Evolutionary conservation across 306 rosid genomes (phyloP).

Genomic region (Mimosa pudica): DNA sequence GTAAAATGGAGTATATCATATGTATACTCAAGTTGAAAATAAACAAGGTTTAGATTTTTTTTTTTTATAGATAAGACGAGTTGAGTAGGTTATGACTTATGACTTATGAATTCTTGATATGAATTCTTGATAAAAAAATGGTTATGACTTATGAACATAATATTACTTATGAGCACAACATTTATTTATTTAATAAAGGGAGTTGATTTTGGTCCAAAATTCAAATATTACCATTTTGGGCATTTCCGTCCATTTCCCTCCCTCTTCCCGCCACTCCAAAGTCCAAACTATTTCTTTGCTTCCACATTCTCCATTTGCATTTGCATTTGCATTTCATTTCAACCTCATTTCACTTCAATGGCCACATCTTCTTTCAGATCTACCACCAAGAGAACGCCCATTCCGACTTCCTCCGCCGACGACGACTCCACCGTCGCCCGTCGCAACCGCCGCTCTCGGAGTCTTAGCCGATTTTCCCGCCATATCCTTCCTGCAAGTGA

Average conservation of each 20-base stretch:
- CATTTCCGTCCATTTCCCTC: not conserved
- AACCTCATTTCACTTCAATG: slow-evolving; percentile 38
- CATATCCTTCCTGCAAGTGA: slow-evolving; percentile 52
- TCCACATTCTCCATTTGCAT: slow-evolving; percentile 11
- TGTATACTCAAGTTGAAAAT: too few species aligned
- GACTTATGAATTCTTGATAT: too few species aligned
- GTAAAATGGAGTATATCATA: too few species aligned
- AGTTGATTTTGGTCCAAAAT: too few species aligned
- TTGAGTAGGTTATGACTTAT: too few species aligned
- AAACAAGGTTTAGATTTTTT: too few species aligned
- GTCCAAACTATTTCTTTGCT: not conserved
- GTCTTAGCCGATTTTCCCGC: slow-evolving; percentile 77
- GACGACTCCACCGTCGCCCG: slow-evolving; percentile 54
- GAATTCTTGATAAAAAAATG: too few species aligned
- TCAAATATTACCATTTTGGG: not conserved
- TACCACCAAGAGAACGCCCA: slow-evolving; percentile 69
- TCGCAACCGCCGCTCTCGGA: slow-evolving; percentile 77
- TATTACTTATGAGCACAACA: too few species aligned
- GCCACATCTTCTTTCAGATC: slow-evolving; percentile 95
- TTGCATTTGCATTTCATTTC: slow-evolving; percentile 2
- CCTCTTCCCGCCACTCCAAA: not conserved
- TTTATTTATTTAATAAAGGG: too few species aligned
- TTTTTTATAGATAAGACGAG: too few species aligned
- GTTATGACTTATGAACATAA: too few species aligned
- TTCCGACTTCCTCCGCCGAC: slow-evolving; percentile 48